Conservation (phyloP, 2,329 filamentous ascomycete species). For the Chrysoporthe cubensis region DNA sequence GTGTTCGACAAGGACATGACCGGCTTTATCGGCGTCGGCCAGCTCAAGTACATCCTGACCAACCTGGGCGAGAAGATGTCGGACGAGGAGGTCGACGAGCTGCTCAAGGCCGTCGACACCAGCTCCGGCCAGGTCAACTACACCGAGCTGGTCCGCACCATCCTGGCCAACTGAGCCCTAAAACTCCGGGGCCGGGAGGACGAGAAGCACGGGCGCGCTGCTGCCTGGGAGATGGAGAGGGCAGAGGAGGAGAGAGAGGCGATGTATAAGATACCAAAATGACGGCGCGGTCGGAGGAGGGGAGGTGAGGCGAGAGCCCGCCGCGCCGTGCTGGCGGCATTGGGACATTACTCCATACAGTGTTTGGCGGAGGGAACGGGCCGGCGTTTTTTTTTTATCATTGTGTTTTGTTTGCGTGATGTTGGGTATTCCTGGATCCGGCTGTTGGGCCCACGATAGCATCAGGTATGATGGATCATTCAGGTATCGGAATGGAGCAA, state of each 20-base stretch:
- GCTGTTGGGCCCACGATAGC: slow-evolving; percentile 17
- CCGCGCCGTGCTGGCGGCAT: slow-evolving; percentile 12
- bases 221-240: neutral
- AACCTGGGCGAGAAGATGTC: slow-evolving; percentile 99
- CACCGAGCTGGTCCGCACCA: slow-evolving; percentile 84
- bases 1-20: slow-evolving; percentile 99
- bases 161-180: slow-evolving; percentile 72
- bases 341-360: slow-evolving; percentile 25
- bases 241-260: too few species aligned
- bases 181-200: neutral
- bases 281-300: neutral
- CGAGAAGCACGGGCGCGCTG: neutral
- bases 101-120: slow-evolving; percentile 97
- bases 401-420: slow-evolving; percentile 27
- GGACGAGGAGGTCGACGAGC: slow-evolving; percentile 97
- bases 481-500: slow-evolving; percentile 19
- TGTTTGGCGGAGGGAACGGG: slow-evolving; percentile 23
- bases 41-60: slow-evolving; percentile 96
- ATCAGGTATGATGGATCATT: slow-evolving; percentile 19
- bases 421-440: slow-evolving; percentile 22
- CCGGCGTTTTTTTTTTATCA: slow-evolving; percentile 23
- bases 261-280: slow-evolving; percentile 13
- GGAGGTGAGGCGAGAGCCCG: neutral
- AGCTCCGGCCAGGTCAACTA: slow-evolving; percentile 98
- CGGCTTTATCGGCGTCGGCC: slow-evolving; percentile 95